These are phyloP conservation scores for Alnus glutinosa DNA, from an alignment of 306 rosid species.

Conservation along the genomic window DNA sequence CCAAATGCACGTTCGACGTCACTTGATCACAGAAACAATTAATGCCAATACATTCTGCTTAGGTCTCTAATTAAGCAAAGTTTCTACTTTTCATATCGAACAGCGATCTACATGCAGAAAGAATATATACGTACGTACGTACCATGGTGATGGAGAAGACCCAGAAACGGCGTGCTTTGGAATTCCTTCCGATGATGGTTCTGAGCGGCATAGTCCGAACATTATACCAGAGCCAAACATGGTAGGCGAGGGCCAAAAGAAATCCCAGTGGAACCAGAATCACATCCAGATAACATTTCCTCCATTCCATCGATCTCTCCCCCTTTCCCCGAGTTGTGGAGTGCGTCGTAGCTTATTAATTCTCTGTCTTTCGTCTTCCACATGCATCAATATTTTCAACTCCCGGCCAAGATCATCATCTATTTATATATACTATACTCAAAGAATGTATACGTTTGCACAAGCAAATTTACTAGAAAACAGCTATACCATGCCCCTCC, in stretches of 20 bases:
- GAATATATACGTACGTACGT: not conserved
- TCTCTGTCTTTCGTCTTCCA: not conserved
- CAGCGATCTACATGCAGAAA: no score
- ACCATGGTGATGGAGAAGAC: slow-evolving; percentile 64
- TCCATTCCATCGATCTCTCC: slow-evolving; percentile 47
- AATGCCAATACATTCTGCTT: no score
- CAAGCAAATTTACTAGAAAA: no score
- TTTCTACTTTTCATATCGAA: no score
- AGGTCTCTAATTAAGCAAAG: no score
- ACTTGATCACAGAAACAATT: no score
- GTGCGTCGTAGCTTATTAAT: not conserved
- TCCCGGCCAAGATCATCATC: no score
- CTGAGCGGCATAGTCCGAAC: slow-evolving; percentile 46
- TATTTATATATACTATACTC: no score
- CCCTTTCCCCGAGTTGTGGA: not conserved
- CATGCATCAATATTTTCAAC: not conserved
- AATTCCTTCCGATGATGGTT: slow-evolving; percentile 65
- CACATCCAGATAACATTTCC: slow-evolving; percentile 49
- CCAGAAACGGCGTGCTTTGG: slow-evolving; percentile 55
- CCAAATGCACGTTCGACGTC: no score
- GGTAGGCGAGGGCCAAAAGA: slow-evolving; percentile 43
- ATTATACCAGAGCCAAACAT: slow-evolving; percentile 66
- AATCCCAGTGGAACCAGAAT: slow-evolving; percentile 61
- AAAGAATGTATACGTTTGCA: no score
- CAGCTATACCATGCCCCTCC: no score